Evolutionary conservation across 768 basidiomycete genomes (phyloP).

Genomic region (Rhizopogon salebrosus): DNA sequence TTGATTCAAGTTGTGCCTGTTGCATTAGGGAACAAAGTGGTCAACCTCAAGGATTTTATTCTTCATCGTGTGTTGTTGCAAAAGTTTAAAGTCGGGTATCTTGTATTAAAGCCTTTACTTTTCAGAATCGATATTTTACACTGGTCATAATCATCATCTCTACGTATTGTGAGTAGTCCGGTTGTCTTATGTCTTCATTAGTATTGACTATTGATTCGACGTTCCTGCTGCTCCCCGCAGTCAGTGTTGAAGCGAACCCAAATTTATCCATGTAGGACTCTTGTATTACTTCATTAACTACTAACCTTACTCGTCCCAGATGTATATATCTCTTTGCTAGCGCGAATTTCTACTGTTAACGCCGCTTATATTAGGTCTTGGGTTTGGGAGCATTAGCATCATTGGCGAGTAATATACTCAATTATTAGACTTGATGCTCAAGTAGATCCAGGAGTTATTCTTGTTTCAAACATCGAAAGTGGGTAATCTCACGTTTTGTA

Average conservation of each 20-base stretch:
- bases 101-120: neutral
- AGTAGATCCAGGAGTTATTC: neutral
- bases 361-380: neutral
- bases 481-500: neutral
- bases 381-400: neutral
- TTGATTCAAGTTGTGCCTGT: no score
- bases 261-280: neutral
- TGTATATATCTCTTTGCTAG: neutral
- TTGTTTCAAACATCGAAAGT: slow-evolving; percentile 2
- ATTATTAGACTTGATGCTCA: neutral
- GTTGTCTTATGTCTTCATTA: neutral
- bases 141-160: neutral
- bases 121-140: slow-evolving; percentile 1
- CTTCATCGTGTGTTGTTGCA: neutral
- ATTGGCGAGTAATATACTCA: neutral
- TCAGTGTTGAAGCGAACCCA: neutral
- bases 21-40: neutral
- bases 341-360: neutral
- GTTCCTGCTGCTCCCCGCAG: neutral
- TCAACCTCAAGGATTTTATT: neutral
- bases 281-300: neutral
- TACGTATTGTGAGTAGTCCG: slow-evolving; percentile 1
- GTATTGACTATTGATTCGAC: neutral
- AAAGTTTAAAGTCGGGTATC: neutral
- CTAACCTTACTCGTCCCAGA: neutral